Evolutionary conservation across 176 grass and related monocot genomes (phyloP).

Genomic region (Themeda triandra): DNA sequence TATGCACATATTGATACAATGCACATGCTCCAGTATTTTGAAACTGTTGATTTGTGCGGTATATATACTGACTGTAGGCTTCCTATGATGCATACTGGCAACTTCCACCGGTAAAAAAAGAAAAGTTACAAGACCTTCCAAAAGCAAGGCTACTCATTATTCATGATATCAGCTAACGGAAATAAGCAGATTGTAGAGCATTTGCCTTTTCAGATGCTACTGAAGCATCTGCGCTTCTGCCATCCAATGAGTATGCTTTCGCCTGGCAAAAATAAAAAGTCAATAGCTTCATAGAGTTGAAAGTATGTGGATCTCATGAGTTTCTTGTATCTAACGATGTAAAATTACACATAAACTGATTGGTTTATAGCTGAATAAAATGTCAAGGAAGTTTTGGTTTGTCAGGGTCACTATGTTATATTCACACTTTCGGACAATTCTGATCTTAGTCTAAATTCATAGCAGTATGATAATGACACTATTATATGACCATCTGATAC

Average conservation of each 20-base stretch:
- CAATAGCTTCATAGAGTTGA: neutral
- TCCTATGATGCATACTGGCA: neutral
- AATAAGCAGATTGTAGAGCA: slow-evolving; percentile 38
- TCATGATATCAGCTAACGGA: neutral
- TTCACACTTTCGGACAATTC: neutral
- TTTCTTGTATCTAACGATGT: neutral
- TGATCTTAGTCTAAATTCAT: neutral
- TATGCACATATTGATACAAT: neutral
- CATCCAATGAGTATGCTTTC: slow-evolving; percentile 45
- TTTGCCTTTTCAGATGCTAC: slow-evolving; percentile 42
- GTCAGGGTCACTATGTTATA: neutral
- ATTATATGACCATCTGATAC: neutral
- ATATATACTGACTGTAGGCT: neutral
- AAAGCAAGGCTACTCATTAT: neutral
- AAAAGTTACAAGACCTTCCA: neutral
- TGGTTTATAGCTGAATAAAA: neutral
- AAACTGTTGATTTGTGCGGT: slow-evolving; percentile 8
- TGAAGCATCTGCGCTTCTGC: slow-evolving; percentile 31
- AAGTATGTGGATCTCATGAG: neutral
- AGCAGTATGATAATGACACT: neutral
- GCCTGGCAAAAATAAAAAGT: slow-evolving; percentile 32
- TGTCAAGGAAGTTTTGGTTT: neutral
- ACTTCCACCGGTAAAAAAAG: neutral
- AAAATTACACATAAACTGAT: neutral
- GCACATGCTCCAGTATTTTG: neutral